phyloP scores from a whole-genome alignment of 768 basidiomycete genomes.

The Hemileccinum impolitum region DNA sequence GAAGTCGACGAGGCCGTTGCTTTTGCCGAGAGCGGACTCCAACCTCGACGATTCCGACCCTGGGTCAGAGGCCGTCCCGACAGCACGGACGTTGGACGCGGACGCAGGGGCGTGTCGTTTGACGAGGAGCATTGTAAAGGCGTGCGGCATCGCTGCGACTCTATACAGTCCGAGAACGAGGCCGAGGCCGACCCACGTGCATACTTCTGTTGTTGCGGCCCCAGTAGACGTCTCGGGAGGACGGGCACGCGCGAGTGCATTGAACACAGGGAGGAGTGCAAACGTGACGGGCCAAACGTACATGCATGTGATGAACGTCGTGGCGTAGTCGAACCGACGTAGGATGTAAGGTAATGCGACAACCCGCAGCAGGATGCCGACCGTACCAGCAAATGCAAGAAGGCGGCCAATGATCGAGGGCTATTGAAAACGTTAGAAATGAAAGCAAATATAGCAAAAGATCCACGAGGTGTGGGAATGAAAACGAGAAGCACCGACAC shows the following conservation, averaged over 20 bases:
- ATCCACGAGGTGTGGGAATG: too few relatives aligned
- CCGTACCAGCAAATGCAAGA: constrained; percentile 47
- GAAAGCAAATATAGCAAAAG: background rate
- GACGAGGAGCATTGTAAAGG: constrained; percentile 56
- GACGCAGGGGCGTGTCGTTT: constrained; percentile 45
- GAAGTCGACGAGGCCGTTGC: constrained; percentile 59
- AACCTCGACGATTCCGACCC: background rate
- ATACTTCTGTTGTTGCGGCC: background rate
- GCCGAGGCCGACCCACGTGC: constrained; percentile 48
- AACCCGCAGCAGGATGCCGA: constrained; percentile 47
- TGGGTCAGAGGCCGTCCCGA: too few relatives aligned
- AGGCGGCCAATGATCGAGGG: constrained; percentile 53
- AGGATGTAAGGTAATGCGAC: constrained; percentile 48
- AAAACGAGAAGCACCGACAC: background rate
- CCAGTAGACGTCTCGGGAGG: background rate
- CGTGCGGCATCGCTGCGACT: constrained; percentile 24
- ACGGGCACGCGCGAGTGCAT: background rate
- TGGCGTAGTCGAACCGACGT: constrained; percentile 8
- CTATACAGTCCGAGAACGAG: constrained; percentile 37
- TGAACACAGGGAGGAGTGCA: constrained; percentile 3
- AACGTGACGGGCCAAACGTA: constrained; percentile 7
- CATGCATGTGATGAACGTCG: constrained; percentile 3
- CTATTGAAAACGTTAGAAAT: constrained; percentile 24
- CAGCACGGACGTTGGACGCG: too few relatives aligned
- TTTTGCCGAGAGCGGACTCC: constrained; percentile 46